phyloP scores from a whole-genome alignment of 1,284 basidiomycete species.

The Apiotrichum laibachii region DNA sequence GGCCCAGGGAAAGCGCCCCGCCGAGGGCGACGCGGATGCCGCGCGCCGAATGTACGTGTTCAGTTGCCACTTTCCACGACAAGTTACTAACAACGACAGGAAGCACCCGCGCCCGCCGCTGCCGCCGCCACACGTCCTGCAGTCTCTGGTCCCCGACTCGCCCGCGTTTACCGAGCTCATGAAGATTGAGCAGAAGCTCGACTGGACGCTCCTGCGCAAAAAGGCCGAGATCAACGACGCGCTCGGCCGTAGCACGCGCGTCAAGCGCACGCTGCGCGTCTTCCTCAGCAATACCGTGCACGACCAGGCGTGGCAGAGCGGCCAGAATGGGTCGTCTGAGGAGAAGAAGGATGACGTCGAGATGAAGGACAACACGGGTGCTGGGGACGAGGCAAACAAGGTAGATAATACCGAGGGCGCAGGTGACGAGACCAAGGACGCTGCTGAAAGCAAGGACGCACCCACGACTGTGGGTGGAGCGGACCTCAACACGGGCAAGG shows the following conservation, averaged over 20 bases:
- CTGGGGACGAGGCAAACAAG: not conserved
- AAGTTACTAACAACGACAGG: constrained; percentile 11
- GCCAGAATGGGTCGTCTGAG: constrained; percentile 31
- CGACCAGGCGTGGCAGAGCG: constrained; percentile 74
- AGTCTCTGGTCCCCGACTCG: constrained; percentile 64
- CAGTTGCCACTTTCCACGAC: not conserved
- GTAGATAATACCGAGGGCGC: not conserved
- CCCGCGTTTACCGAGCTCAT: constrained; percentile 81
- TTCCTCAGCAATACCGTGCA: constrained; percentile 86
- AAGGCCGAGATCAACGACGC: constrained; percentile 85
- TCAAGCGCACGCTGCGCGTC: constrained; percentile 78
- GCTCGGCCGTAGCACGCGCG: constrained; percentile 50
- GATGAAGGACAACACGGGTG: constrained; percentile 8
- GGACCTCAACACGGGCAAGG: constrained; percentile 64
- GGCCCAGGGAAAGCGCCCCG: constrained; percentile 11
- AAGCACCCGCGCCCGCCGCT: constrained; percentile 44
- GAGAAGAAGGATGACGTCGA: constrained; percentile 5
- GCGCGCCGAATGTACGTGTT: constrained; percentile 16
- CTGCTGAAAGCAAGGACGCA: not conserved
- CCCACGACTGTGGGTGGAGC: constrained; percentile 9
- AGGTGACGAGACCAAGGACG: constrained; percentile 1
- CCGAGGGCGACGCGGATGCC: constrained; percentile 20
- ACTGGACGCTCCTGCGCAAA: constrained; percentile 93
- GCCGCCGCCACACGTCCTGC: constrained; percentile 49
- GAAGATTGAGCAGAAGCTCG: constrained; percentile 84